These are phyloP conservation scores for Colletotrichum sp. DNA, from an alignment of 2,329 filamentous ascomycete species.

Conservation along the genomic window DNA sequence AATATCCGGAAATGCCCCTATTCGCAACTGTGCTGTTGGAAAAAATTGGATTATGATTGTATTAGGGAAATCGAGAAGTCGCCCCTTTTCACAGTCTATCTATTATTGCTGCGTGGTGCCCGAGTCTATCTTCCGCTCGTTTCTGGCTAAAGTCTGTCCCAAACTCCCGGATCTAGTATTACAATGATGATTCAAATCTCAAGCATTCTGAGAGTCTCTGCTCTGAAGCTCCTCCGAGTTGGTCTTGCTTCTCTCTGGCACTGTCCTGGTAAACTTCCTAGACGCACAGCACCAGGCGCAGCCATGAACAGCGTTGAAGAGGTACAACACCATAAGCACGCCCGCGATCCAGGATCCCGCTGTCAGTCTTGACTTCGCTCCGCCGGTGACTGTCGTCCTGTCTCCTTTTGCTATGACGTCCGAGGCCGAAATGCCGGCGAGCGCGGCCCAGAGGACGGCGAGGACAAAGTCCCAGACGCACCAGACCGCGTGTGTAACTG, in stretches of 20 bases:
- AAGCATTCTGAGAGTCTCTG: neutral
- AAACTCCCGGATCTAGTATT: neutral
- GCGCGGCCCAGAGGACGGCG: conserved; percentile 15
- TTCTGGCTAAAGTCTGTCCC: neutral
- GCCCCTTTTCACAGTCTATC: neutral
- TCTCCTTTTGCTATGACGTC: neutral
- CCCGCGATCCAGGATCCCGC: conserved; percentile 10
- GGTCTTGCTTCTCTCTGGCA: neutral
- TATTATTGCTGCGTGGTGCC: neutral
- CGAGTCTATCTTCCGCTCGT: neutral
- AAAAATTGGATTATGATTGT: neutral
- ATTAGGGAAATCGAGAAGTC: neutral
- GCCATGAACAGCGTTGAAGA: neutral
- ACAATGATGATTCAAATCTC: neutral
- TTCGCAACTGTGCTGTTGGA: neutral
- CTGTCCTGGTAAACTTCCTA: neutral
- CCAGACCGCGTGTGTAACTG: conserved; percentile 11
- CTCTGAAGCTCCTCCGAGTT: neutral
- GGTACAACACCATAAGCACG: conserved; percentile 1
- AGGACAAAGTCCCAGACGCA: conserved; percentile 11
- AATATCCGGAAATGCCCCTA: neutral
- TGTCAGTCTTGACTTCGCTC: neutral
- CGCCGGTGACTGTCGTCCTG: neutral
- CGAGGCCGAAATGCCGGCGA: neutral
- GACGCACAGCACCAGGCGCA: neutral